Evolutionary conservation across 2,329 filamentous ascomycete species (phyloP), one percentile per base, ranked within the genome.

Genomic region (Aureobasidium subglaciale): DNA sequence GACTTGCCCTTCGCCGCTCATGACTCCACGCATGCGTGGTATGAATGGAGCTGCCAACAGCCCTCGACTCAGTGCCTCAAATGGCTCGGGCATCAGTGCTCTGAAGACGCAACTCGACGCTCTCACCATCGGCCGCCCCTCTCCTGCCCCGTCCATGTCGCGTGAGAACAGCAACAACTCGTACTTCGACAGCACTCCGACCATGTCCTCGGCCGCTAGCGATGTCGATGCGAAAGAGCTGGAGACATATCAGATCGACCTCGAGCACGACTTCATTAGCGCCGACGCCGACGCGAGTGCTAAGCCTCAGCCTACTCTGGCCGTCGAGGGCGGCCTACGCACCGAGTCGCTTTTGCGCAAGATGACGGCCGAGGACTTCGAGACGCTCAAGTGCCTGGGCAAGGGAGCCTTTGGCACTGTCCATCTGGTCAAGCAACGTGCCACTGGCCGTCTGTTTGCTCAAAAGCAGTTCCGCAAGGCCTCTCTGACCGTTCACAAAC

Each of bases 401-500:
- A 97, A 97, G 69, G 93, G 93, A 46, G 90, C 93, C 13, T 99
- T 93, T 68, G 93, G 93, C 32, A 99, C 92, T 0, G 95, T 99
- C 10, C 76, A 96, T 42, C 80, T 99, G 25, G 95, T 99, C 59
- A 93, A 91, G 73, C 92, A 99, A 73, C 84, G 83, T 49, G 75
- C 83, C 27, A 96, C 91, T 2, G 93, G 93, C 38, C 85, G 88
- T 40, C 81, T 99, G 5, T 99, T 91, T 67, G 95, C 93, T 1
- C 95, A 99, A 75, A 99, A 99, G 76, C 92, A 97, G 72, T 93
- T 99, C 74, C 93, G 92, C 70, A 99, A 99, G 74, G 93, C 95
- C 0, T 95, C 90, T 8, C 77, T 99, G 52, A 90, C 91, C 1
- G 89, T 99, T 35, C 91, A 96, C 73, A 96, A 96, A 78, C 90